Conservation (phyloP, 331 rosid species). For the Spiraea crenata region DNA sequence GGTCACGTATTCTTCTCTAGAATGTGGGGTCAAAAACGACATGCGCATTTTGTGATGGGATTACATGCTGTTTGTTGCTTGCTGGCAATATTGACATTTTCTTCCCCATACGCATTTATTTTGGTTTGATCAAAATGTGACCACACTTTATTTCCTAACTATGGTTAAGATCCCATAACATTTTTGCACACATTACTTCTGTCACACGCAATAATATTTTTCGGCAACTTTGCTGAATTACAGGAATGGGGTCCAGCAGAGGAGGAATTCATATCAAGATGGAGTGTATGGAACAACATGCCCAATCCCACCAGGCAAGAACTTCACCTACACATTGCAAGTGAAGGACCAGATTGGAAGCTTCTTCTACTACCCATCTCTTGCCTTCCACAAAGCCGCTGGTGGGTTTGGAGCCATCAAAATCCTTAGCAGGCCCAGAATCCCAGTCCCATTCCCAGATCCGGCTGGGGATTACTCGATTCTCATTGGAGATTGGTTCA, state of each 20-base stretch:
- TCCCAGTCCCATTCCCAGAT: slow-evolving; percentile 89
- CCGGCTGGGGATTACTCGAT: slow-evolving; percentile 66
- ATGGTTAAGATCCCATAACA: too few relatives aligned
- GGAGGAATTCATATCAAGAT: slow-evolving; percentile 80
- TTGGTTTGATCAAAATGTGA: background rate
- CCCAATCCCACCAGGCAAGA: slow-evolving; percentile 87
- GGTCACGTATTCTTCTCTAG: background rate
- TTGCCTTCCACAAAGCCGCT: slow-evolving; percentile 80
- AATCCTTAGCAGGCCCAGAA: slow-evolving; percentile 77
- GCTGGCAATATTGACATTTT: background rate
- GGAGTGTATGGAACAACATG: slow-evolving; percentile 91
- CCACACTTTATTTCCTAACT: background rate
- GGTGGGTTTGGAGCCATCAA: slow-evolving; percentile 82
- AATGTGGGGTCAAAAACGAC: background rate
- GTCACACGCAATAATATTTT: too few relatives aligned
- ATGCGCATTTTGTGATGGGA: background rate
- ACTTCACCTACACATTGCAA: slow-evolving; percentile 87
- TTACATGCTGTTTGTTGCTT: background rate
- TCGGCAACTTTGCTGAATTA: background rate
- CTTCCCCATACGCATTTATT: background rate
- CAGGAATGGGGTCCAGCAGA: slow-evolving; percentile 87
- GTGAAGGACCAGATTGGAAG: slow-evolving; percentile 91
- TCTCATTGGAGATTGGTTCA: slow-evolving; percentile 90
- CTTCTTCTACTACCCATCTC: slow-evolving; percentile 86
- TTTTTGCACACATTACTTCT: too few relatives aligned